Base-by-base conservation (phyloP, 108 stramenopile species). In the Conticribra weissflogii region DNA sequence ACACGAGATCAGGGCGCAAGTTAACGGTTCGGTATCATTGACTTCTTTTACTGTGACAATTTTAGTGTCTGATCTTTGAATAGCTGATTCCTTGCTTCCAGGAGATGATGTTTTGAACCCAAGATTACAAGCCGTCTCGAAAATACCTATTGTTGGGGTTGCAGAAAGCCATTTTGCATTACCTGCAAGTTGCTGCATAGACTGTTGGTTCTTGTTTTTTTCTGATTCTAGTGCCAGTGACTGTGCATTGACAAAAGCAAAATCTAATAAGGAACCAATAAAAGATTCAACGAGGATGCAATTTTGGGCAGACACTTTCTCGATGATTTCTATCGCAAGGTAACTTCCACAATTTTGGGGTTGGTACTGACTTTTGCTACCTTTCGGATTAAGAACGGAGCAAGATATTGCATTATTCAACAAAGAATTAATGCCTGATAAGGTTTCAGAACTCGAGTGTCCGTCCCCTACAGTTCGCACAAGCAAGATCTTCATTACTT, bases 131-230 rank as follows among this genome's bases (percentile, higher is more conserved):
- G 83, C 78, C 51, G 83, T 62, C 34, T 76, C 81, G 16, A 94
- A 69, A 34, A 94, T 86, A 16, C 86, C 90, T 17, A 65, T 48
- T 3, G 80, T 87, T 3, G 93, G 89, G 23, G 89, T 94, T 75
- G 76, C 64, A 53, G 81, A 48, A 68, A 83, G 67, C 68, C 66
- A 48, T 56, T 31, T 62, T 31, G 55, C 30, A 58, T 52, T 64
- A 49, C 72, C 71, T 47, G 76, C 68, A 29, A 74, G 71, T 25
- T 81, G 79, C 53, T 84, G 76, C 61, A 61, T 79, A 28, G 78
- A 54, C 7, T 70, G 71, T 33, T 79, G 53, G 44, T 28, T 59
- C 15, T 21, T 52, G 44, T 66, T 33, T 29, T 59, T 19, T 5
- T 27, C 54, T 22, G 19, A 27, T 52, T 70, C 80, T 72, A 59